Evolutionary conservation across 2,329 filamentous ascomycete genomes (phyloP), one percentile per base, ranked within the genome.

Genomic region (Colletotrichum tofieldiae): DNA sequence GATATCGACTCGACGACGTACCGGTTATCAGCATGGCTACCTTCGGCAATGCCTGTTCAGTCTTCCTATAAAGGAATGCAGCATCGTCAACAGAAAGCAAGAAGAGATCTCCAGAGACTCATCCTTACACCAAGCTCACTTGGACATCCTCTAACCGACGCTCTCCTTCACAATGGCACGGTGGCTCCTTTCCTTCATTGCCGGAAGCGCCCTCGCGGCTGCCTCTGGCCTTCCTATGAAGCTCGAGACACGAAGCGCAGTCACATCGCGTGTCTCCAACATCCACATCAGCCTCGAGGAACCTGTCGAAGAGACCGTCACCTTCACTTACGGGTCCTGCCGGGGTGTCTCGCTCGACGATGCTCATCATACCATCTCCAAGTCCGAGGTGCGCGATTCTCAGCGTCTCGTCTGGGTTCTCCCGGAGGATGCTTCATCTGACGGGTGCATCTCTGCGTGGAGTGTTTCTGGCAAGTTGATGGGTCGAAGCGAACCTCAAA

Each of bases 391-490:
- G 16, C 65, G 67, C 55, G 71, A 76, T 37, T 65, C 75, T 5
- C 73, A 76, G 58, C 75, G 77, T 37, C 74, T 78, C 16, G 76
- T 77, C 51, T 78, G 76, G 76, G 68, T 78, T 8, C 72, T 76
- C 29, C 77, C 77, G 1, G 65, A 73, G 23, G 75, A 77, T 45
- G 72, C 74, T n/a, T 47, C 71, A 4, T 70, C 73, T 1, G 79
- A 78, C 14, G 82, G 82, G 14, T 85, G 84, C 74, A 79, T 85
- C 54, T 84, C 83, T 2, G 84, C 83, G 5, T 85, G 82, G 82
- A 75, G 76, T 49, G 71, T 76, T 1, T 29, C 74, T 1, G 80
- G 79, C 6, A 62, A 65, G 1, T 77, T 83, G 4, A 73, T 82
- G 26, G 84, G 81, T 23, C 80, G 79, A n/a, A 83, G 82, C 67